Evolutionary conservation across 2,329 filamentous ascomycete species (phyloP), one percentile per base, ranked within the genome.

Genomic region (Coniochaeta ligniaria): DNA sequence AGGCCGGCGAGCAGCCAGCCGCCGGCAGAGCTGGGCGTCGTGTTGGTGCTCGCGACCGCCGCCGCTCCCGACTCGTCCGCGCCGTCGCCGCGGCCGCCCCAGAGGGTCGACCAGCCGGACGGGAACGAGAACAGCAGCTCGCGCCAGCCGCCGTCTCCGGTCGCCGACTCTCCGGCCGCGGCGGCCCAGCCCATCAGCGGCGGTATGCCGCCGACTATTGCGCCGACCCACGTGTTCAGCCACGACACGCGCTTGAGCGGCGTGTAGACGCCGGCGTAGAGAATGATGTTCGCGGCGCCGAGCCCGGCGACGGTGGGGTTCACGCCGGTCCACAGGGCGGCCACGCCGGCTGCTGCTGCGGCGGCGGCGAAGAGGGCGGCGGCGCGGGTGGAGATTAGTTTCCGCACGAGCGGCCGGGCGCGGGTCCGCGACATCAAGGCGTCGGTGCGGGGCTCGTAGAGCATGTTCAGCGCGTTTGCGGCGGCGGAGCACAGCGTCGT

Each of bases 161-260:
- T 90, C 9, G 92, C 92, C 52, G 88, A 89, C 73, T 97, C 92
- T 58, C 92, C 93, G 0, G 92, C 93, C 0, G 95, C 95, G 0
- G 95, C 95, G 17, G 92, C 91, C 95, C 95, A 99, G 65, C 95
- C 95, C 95, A 99, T 99, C 35, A 99, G 76, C 0, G 95, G 95
- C 0, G 95, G 94, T 60, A 99, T 96, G 1, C 89, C 93, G 63
- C 95, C 95, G 0, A 99, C 91, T 0, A 99, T 75, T 3, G 93
- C 95, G 17, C 95, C 95, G 17, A 96, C 84, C 95, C 95, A 99
- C 0, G 95, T 99, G 71, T 99, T 99, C 61, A 93, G 76, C 11
- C 88, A 90, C 3, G 89, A 90, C 14, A 97, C 78, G 7, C 92
- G 87, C 76, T 99, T 99, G 69, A 98, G 77, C 0, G 94, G 93